Evolutionary conservation across 495 filamentous ascomycete species (phyloP).

Genomic region (Podospora appendiculata): DNA sequence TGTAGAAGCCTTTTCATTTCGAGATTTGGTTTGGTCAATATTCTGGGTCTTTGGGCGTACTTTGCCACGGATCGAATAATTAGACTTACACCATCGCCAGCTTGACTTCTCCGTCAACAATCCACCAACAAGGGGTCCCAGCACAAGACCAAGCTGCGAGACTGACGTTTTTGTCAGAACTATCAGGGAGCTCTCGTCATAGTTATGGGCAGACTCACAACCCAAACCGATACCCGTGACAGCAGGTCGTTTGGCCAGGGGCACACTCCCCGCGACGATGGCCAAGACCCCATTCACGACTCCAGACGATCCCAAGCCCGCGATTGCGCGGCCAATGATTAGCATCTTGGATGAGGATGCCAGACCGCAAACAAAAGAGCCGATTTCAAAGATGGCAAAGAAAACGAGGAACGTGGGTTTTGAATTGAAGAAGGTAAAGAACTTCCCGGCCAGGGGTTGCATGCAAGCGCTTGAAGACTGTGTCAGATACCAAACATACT

Average conservation of each 20-base stretch:
- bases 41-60: too few relatives aligned
- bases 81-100: constrained; percentile 30
- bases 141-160: constrained; percentile 26
- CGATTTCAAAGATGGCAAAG: constrained; percentile 41
- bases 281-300: constrained; percentile 46
- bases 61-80: too few relatives aligned
- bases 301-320: constrained; percentile 42
- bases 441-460: constrained; percentile 31
- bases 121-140: constrained; percentile 52
- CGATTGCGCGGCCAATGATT: constrained; percentile 47
- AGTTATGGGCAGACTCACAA: neutral
- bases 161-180: too few relatives aligned
- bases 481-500: too few relatives aligned
- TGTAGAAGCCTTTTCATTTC: constrained; percentile 31
- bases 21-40: too few relatives aligned
- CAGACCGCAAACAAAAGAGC: constrained; percentile 46
- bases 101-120: constrained; percentile 43
- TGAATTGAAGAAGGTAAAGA: constrained; percentile 37
- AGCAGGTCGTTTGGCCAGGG: constrained; percentile 35
- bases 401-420: constrained; percentile 37
- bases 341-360: constrained; percentile 42
- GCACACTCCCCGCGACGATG: constrained; percentile 39
- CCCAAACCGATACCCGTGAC: constrained; percentile 12
- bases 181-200: too few relatives aligned
- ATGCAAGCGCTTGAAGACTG: too few relatives aligned